Evolutionary conservation across 164 flowering plant genomes (phyloP), one percentile per base, ranked within the genome.

Genomic region (Brasenia schreberi): DNA sequence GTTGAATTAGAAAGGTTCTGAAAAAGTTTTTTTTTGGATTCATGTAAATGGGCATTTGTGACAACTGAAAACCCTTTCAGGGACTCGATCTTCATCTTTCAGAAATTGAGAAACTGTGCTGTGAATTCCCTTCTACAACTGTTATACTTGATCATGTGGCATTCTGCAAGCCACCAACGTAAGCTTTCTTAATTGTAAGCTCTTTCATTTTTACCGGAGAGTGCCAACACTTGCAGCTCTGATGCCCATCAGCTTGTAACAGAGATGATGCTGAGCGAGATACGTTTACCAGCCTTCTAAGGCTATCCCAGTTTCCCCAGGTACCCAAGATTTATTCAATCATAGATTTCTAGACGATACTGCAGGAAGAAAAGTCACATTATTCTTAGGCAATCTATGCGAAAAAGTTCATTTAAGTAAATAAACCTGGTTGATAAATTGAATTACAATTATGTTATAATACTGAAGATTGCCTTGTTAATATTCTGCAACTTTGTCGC

Each of bases 151-250:
- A 93, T 81, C 98, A 93, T 71, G 62, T 90, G 64, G 97, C 79
- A 64, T 93, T 93, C 80, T 90, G 97, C 88, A 90, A 85, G 74
- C 90, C 90, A 69, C 96, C 98, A 67, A 58, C 14, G 96, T 90
- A 68, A 82, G 84, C 49, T 33, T 33, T 33, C 56, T 49, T 49
- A 14, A 49, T 49, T 49, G 56, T 33, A 49, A 49, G 4, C 56
- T 4, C 17, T 53, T 64, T 23, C 10, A 5, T 18, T 53, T 53
- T 17, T 18, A 19, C 18, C 11, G 16, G 33, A 67, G 69, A 19
- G 42, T 19, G 64, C 64, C 27, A 6, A 45, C 16, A 12, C 12
- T 44, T 59, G 11, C 39, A 33, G 39, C 5, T 65, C 44, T 77
- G 56, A 43, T 43, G 19, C 58, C 16, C 64, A 5, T 63, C 56